Conservation (phyloP, 2,329 filamentous ascomycete species). For the Colletotrichum sp. region DNA sequence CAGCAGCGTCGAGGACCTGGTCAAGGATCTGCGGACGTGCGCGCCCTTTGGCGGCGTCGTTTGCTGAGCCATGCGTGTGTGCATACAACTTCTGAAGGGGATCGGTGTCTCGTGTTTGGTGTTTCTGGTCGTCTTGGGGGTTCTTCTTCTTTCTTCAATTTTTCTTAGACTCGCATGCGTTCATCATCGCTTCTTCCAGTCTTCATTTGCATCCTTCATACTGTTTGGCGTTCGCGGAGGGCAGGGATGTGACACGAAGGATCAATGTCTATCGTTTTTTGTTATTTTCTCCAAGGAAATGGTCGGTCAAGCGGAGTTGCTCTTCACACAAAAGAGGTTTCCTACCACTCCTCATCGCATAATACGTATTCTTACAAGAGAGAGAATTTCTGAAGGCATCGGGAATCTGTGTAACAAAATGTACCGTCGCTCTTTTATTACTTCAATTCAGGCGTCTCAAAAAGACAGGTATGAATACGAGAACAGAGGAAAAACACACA, state of each 20-base stretch:
- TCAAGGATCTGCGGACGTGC: constrained; percentile 81
- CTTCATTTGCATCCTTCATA: constrained; percentile 6
- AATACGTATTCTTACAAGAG: not conserved
- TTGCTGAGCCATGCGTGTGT: constrained; percentile 33
- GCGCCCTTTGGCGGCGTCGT: constrained; percentile 73
- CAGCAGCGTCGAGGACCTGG: constrained; percentile 82
- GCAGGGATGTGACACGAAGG: not conserved
- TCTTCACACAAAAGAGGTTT: not conserved
- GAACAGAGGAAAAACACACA: not conserved
- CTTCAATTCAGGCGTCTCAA: not conserved
- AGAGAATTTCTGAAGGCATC: not conserved
- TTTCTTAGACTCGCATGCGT: not conserved
- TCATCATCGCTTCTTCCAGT: not conserved
- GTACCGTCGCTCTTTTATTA: not conserved
- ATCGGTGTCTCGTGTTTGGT: not conserved
- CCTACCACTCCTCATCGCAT: not conserved
- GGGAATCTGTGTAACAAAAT: not conserved
- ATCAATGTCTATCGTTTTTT: not conserved
- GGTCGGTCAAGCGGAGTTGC: not conserved
- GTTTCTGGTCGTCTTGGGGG: constrained; percentile 16
- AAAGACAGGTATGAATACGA: not conserved
- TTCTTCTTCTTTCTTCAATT: not conserved
- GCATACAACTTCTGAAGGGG: not conserved
- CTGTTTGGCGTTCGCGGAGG: constrained; percentile 17
- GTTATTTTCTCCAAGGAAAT: not conserved